Percentiles rank a stretch among this genome's conserved stretches.
Evolutionary conservation across 1,284 basidiomycete species (phyloP).

Genomic region (Papiliotrema laurentii): DNA sequence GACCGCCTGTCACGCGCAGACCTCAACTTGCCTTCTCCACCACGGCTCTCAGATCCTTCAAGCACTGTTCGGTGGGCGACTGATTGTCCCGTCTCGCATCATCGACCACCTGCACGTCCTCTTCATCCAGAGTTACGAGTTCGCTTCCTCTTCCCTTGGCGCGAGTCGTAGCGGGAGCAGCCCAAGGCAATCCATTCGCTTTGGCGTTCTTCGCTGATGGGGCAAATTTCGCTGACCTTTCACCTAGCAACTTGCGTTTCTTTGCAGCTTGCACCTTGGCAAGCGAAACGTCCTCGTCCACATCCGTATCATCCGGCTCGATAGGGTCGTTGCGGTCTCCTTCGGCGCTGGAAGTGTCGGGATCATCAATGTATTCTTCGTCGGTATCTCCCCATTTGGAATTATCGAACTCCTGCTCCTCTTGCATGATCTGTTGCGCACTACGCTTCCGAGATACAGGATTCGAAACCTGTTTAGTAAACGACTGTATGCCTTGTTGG

Average conservation of each 20-base stretch:
- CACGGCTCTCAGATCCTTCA: constrained; percentile 22
- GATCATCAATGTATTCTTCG: constrained; percentile 13
- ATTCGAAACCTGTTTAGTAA: constrained; percentile 16
- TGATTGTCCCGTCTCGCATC: constrained; percentile 5
- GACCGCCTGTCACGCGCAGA: not conserved
- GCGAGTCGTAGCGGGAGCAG: too few relatives aligned
- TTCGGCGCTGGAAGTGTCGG: constrained; percentile 18
- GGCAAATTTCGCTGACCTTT: too few relatives aligned
- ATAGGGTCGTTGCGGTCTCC: constrained; percentile 9
- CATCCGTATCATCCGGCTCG: constrained; percentile 6
- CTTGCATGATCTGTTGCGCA: constrained; percentile 23
- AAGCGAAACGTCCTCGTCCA: constrained; percentile 7
- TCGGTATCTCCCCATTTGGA: constrained; percentile 35
- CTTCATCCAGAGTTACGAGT: not conserved
- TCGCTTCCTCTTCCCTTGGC: too few relatives aligned
- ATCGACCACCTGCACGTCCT: constrained; percentile 7
- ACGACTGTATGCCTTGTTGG: constrained; percentile 19
- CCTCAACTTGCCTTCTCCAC: constrained; percentile 20
- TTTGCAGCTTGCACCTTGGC: constrained; percentile 7
- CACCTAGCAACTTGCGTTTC: constrained; percentile 3
- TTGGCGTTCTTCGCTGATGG: too few relatives aligned
- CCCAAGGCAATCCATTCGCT: too few relatives aligned
- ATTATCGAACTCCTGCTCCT: constrained; percentile 33
- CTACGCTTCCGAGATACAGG: constrained; percentile 30
- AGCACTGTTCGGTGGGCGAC: constrained; percentile 22